Base-by-base conservation (phyloP, 1,284 basidiomycete species). In the Xanthoconium separans region DNA sequence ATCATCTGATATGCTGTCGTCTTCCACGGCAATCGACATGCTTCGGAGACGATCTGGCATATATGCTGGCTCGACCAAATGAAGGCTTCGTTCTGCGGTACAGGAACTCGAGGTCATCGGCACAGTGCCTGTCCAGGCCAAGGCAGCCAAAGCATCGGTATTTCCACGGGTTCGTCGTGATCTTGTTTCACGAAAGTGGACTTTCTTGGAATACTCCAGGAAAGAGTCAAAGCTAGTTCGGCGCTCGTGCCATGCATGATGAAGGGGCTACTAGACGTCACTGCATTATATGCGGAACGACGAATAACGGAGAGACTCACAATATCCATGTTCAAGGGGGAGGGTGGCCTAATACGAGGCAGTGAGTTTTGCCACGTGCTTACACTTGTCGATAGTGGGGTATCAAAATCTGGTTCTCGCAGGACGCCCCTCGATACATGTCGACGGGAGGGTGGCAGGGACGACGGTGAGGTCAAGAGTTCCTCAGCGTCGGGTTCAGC, bases 1-100 rank as follows among this genome's bases (percentile, higher is more conserved):
- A 55, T 77, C 78, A 58, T 82, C 78, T 2, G 77, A 70, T 48
- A 82, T 70, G 12, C 65, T 75, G 39, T 80, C 77, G 43, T 80
- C 77, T 20, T 73, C 76, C 61, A 81, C 73, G 10, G 77, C 80
- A 59, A 75, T 75, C 1, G 74, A 73, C 47, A 66, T 60, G 47
- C 49, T 50, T 24, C 22, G 22, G 36, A 69, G 31, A 7, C 27
- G 50, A 41, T 55, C 54, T 1, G 57, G 34, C 10, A 48, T 36
- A 34, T 39, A 48, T 22, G 22, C 20, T 24, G 47, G 11, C 29
- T 37, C 52, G 48, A 47, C 22, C 0, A 8, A 9, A 11, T 33
- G 55, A 48, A 10, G 2, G 37, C 12, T 44, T 36, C 18, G 33
- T 11, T 52, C 6, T 43, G 49, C 5, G 11, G 40, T 31, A 30